Percentiles rank a stretch among this genome's conserved stretches.
These are phyloP conservation scores for Nymphaea colorata DNA, from an alignment of 164 flowering plant genomes.

Conservation along the genomic window DNA sequence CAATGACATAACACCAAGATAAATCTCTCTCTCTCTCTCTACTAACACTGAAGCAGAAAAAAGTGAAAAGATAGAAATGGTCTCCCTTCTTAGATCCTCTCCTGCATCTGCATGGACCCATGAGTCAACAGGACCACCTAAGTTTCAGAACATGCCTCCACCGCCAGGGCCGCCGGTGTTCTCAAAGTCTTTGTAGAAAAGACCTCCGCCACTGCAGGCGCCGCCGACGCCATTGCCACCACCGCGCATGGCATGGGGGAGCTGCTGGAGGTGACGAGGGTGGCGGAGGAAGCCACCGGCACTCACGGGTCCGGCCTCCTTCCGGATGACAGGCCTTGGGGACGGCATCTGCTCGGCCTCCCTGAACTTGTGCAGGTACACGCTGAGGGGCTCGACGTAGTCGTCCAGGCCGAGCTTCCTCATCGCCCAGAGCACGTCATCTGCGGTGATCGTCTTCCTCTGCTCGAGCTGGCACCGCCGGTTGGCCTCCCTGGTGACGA, in stretches of 20 bases:
- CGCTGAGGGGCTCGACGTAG: constrained; percentile 60
- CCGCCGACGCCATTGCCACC: neutral
- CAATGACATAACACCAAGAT: no score
- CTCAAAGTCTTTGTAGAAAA: neutral
- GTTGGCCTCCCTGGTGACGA: constrained; percentile 86
- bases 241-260: no score
- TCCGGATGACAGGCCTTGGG: neutral
- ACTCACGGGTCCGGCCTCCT: neutral
- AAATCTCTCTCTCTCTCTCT: no score
- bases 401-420: constrained; percentile 83
- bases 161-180: no score
- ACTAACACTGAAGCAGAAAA: no score
- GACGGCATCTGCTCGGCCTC: constrained; percentile 13
- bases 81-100: no score
- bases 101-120: no score
- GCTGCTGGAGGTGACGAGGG: neutral
- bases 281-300: neutral
- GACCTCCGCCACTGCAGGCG: neutral
- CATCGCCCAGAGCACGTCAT: constrained; percentile 91
- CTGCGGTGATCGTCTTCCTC: constrained; percentile 89
- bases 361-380: constrained; percentile 30
- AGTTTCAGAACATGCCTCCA: no score
- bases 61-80: no score
- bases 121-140: no score
- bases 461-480: constrained; percentile 88